Evolutionary conservation across 352 stramenopile species (phyloP).

Genomic region (Globisporangium apiculatum): DNA sequence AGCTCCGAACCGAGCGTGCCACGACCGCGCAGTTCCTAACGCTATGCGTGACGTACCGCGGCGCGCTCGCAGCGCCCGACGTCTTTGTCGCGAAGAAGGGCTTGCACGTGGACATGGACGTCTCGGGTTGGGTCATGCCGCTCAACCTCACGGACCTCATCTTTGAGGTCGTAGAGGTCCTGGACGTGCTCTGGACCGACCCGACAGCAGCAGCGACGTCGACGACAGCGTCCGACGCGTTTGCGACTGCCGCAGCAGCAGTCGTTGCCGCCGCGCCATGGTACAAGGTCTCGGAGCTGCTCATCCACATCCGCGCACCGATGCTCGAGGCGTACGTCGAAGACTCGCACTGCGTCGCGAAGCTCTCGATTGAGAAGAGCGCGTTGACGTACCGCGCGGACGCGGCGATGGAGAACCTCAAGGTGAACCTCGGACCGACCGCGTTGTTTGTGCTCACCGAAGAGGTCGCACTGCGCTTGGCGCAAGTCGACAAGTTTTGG

Average conservation of each 20-base stretch:
- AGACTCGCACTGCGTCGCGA: slow-evolving; percentile 83
- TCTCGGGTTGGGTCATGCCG: slow-evolving; percentile 76
- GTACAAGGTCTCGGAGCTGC: slow-evolving; percentile 64
- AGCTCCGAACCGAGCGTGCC: slow-evolving; percentile 60
- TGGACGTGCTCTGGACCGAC: slow-evolving; percentile 64
- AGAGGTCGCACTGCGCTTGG: slow-evolving; percentile 79
- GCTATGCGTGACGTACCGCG: slow-evolving; percentile 61
- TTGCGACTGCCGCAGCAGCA: neutral
- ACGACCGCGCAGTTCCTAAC: slow-evolving; percentile 47
- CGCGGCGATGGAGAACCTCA: slow-evolving; percentile 51
- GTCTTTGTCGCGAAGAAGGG: slow-evolving; percentile 63
- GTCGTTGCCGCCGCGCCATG: slow-evolving; percentile 17
- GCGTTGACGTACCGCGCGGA: slow-evolving; percentile 63
- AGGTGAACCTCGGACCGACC: slow-evolving; percentile 64
- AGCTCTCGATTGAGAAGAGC: slow-evolving; percentile 77
- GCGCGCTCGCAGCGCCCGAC: slow-evolving; percentile 21
- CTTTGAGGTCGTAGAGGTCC: slow-evolving; percentile 65
- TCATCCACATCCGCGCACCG: slow-evolving; percentile 63
- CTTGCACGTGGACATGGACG: slow-evolving; percentile 49
- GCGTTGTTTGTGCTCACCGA: slow-evolving; percentile 80
- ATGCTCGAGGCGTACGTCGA: slow-evolving; percentile 84
- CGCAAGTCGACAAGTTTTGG: slow-evolving; percentile 78
- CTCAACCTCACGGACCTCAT: slow-evolving; percentile 62
- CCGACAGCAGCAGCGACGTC: neutral
- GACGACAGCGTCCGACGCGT: slow-evolving; percentile 9